Base-by-base conservation (phyloP, 352 stramenopile species). In the Globisporangium carolinianum region DNA sequence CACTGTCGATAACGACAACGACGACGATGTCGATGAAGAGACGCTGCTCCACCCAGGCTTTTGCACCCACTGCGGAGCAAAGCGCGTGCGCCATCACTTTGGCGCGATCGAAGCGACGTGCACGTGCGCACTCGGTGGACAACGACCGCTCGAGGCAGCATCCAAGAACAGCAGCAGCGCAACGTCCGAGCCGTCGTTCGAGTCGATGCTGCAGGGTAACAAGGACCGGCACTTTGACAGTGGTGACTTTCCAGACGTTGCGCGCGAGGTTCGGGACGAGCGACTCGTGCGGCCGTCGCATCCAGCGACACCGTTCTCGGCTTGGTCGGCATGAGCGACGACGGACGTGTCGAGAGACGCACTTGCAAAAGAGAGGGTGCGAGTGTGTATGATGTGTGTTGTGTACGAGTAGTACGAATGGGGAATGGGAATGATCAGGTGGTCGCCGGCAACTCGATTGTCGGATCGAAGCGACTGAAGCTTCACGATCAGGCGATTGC, bases 91-190 rank as follows among this genome's bases (percentile, higher is more conserved):
- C 4, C 70, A 78, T 35, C 66, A 76, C 39, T 43, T 43, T 43
- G 75, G 75, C 5, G 53, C 62, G 14, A 65, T 82, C 38, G 70
- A 78, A 47, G 53, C 65, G 11, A 76, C 73, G 37, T 88, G 78
- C 54, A 67, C 67, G 45, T 88, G 78, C 47, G 63, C 61, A 35
- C 46, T 67, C 39, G 41, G 18, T 45, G 43, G 45, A 18, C 38
- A 48, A 35, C 37, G 53, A 7, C 49, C 37, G 12, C 42, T 18
- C 35, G 11, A 12, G 3, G 49, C 6, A 17, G 41, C 41, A n/a
- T 4, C 8, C 4, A 12, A 10, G 41, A n/a, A 6, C 41, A 46
- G 10, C 1, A 10, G 41, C n/a, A n/a, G n/a, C n/a, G n/a, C n/a
- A 4, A 12, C 41, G 41, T 46, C n/a, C 10, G 41, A 46, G 41